Conservation (phyloP, 2,329 filamentous ascomycete genomes). For the Arachnomyces sp. region DNA sequence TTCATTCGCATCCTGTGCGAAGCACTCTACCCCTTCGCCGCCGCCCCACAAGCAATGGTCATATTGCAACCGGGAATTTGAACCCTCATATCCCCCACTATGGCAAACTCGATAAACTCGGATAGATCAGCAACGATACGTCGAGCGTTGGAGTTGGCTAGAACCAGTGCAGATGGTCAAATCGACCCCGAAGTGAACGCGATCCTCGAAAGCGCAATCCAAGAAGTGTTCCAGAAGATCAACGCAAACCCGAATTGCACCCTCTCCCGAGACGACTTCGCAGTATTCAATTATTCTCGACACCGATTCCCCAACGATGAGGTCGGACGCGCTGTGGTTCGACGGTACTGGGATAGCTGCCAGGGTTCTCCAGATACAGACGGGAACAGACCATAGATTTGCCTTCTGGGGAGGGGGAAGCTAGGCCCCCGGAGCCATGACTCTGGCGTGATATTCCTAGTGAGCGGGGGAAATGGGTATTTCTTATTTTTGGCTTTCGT, state of each 20-base stretch:
- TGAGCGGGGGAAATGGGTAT: too few species aligned
- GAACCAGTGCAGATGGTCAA: constrained; percentile 60
- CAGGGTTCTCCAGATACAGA: constrained; percentile 19
- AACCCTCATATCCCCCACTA: constrained; percentile 10
- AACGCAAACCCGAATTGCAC: constrained; percentile 59
- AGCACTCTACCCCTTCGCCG: too few species aligned
- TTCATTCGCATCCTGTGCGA: too few species aligned
- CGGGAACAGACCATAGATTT: constrained; percentile 6
- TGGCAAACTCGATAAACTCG: constrained; percentile 29
- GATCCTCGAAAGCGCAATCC: constrained; percentile 58
- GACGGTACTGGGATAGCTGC: constrained; percentile 47
- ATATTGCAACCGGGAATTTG: too few species aligned
- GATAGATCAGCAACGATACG: constrained; percentile 42
- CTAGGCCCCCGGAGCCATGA: too few species aligned
- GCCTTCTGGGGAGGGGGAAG: too few species aligned
- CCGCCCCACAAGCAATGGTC: too few species aligned
- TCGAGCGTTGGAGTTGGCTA: constrained; percentile 65
- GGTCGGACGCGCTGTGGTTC: constrained; percentile 44
- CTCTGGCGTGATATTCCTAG: too few species aligned
- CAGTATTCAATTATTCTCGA: constrained; percentile 79
- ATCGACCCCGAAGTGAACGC: constrained; percentile 54
- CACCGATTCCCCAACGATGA: constrained; percentile 51
- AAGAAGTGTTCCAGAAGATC: constrained; percentile 60
- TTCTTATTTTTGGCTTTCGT: too few species aligned
- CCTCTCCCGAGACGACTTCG: constrained; percentile 68